phyloP scores from a whole-genome alignment of 1,284 basidiomycete species.

The Cutaneotrichosporon sp. region DNA sequence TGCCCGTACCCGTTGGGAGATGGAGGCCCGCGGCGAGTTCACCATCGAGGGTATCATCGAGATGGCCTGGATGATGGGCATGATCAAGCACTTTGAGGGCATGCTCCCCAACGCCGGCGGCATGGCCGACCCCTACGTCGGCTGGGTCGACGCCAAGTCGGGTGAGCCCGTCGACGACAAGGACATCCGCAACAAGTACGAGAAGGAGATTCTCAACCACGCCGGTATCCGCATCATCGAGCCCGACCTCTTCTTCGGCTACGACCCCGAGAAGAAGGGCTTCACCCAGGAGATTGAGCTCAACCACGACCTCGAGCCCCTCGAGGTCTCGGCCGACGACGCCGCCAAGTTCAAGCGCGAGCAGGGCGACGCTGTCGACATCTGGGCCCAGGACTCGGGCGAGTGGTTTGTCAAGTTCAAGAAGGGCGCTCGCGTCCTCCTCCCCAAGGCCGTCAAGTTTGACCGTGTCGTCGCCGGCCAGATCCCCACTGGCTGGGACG shows the following conservation, averaged over 20 bases:
- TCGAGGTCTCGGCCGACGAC: slow-evolving; percentile 88
- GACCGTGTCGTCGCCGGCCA: slow-evolving; percentile 93
- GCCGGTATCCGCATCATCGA: slow-evolving; percentile 96
- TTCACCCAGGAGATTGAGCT: slow-evolving; percentile 98
- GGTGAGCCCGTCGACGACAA: slow-evolving; percentile 97
- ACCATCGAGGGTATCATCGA: slow-evolving; percentile 97
- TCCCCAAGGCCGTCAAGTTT: slow-evolving; percentile 95
- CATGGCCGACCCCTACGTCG: slow-evolving; percentile 80
- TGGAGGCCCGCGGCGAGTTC: slow-evolving; percentile 91
- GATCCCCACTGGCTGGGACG: slow-evolving; percentile 95
- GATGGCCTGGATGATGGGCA: slow-evolving; percentile 99
- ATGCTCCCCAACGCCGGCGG: slow-evolving; percentile 70
- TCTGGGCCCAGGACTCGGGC: slow-evolving; percentile 85
- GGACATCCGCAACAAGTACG: slow-evolving; percentile 89
- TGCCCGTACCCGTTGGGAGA: slow-evolving; percentile 98
- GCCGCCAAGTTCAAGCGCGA: slow-evolving; percentile 95
- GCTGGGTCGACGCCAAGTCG: slow-evolving; percentile 97
- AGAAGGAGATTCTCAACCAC: slow-evolving; percentile 89
- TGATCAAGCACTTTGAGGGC: slow-evolving; percentile 98
- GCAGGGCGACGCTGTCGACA: slow-evolving; percentile 94
- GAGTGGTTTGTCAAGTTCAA: slow-evolving; percentile 99
- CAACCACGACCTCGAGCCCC: slow-evolving; percentile 92
- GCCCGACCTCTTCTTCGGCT: slow-evolving; percentile 95
- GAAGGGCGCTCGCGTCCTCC: slow-evolving; percentile 90
- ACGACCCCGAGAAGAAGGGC: slow-evolving; percentile 94